Percentiles rank a stretch among this genome's conserved stretches.
phyloP scores from a whole-genome alignment of 768 basidiomycete species.

The Tephrocybe sp. region DNA sequence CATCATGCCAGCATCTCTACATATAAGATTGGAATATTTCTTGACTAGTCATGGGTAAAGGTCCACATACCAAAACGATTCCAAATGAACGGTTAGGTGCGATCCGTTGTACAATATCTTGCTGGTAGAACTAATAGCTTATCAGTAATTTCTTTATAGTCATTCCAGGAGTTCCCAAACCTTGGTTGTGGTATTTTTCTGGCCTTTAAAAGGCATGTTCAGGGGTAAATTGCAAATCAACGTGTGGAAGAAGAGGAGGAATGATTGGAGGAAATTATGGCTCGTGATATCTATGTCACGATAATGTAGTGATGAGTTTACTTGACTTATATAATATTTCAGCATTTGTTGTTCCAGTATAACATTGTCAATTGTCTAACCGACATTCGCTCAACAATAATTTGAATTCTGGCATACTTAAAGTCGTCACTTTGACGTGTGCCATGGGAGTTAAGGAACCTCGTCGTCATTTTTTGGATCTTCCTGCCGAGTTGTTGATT shows the following conservation, averaged over 20 bases:
- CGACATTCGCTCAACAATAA: too few species aligned
- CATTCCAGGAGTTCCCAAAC: constrained; percentile 7
- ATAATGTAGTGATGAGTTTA: too few species aligned
- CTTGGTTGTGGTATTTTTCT: constrained; percentile 16
- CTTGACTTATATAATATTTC: background rate
- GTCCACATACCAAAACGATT: constrained; percentile 58
- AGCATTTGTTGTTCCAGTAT: background rate
- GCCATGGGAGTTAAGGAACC: background rate
- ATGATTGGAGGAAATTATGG: background rate
- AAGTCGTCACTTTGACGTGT: too few species aligned
- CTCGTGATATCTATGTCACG: too few species aligned
- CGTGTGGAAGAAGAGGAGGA: background rate
- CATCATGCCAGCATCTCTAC: constrained; percentile 88
- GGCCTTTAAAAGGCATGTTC: constrained; percentile 14
- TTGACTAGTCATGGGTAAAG: constrained; percentile 1
- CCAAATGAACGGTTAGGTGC: constrained; percentile 43
- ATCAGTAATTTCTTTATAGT: background rate
- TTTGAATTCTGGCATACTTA: too few species aligned
- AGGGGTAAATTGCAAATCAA: background rate
- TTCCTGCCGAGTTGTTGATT: constrained; percentile 19
- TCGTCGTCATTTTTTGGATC: constrained; percentile 3
- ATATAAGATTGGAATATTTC: background rate
- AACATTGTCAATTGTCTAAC: too few species aligned
- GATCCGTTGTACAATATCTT: constrained; percentile 60
- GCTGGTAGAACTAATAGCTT: constrained; percentile 53